Conservation (phyloP, 1,284 basidiomycete species). For the Ganoderma boninense region DNA sequence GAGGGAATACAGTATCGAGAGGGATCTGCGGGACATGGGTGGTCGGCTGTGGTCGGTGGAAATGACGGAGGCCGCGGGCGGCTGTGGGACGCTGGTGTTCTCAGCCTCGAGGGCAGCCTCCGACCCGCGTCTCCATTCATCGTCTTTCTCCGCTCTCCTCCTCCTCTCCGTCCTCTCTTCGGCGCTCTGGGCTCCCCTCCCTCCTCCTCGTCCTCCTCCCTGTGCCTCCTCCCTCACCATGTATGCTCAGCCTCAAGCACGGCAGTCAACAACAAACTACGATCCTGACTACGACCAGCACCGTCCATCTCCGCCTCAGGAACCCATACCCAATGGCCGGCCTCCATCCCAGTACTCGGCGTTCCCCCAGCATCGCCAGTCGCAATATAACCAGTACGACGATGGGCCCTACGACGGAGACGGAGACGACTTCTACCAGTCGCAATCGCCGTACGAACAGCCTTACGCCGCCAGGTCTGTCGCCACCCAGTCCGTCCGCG, state of each 20-base stretch:
- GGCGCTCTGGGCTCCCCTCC: conserved; percentile 4
- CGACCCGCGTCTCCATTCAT: conserved; percentile 7
- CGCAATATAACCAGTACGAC: conserved; percentile 40
- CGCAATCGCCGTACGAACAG: conserved; percentile 41
- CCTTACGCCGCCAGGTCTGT: conserved; percentile 40
- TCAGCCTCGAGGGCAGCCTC: conserved; percentile 7
- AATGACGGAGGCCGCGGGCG: background rate
- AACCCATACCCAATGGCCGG: conserved; percentile 30
- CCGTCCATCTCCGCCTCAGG: conserved; percentile 29
- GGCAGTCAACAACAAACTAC: conserved; percentile 47
- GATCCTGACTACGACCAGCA: conserved; percentile 40
- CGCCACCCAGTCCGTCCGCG: conserved; percentile 49
- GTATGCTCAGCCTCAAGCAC: conserved; percentile 45
- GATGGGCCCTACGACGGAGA: conserved; percentile 46
- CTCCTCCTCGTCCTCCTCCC: background rate
- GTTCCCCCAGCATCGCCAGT: conserved; percentile 33
- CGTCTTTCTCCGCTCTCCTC: conserved; percentile 12
- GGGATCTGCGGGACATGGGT: background rate
- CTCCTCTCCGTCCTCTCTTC: background rate
- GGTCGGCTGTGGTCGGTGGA: background rate
- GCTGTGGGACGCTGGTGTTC: background rate
- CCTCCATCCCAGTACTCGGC: conserved; percentile 37
- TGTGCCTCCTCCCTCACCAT: conserved; percentile 31
- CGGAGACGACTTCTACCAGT: conserved; percentile 51
- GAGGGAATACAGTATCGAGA: background rate